phyloP scores from a whole-genome alignment of 2,329 filamentous ascomycete genomes.

The Aspergillus flavus region DNA sequence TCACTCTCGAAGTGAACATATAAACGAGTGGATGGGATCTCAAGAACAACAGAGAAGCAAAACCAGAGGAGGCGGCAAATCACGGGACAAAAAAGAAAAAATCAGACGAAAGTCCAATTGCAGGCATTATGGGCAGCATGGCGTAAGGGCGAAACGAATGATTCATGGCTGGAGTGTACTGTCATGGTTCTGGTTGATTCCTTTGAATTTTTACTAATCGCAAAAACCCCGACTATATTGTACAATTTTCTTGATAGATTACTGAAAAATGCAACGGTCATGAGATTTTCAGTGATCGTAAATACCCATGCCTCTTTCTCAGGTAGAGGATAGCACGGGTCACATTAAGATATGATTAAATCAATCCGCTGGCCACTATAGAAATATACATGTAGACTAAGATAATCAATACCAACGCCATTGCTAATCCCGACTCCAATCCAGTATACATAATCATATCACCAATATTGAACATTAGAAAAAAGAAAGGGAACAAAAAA shows the following conservation, averaged over 20 bases:
- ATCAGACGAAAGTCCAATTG: constrained; percentile 25
- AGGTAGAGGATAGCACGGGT: neutral
- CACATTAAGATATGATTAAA: neutral
- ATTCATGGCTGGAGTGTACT: constrained; percentile 26
- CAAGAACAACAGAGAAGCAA: neutral
- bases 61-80: neutral
- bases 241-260: constrained; percentile 15
- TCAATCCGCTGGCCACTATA: neutral
- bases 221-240: constrained; percentile 12
- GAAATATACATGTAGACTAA: neutral
- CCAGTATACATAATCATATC: neutral
- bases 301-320: neutral
- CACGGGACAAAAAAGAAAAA: constrained; percentile 9
- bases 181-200: constrained; percentile 15
- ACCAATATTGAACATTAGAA: neutral
- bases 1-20: neutral
- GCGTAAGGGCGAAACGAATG: constrained; percentile 38
- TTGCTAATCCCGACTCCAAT: constrained; percentile 10
- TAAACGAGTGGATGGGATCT: neutral
- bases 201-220: constrained; percentile 11
- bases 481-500: neutral
- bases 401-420: constrained; percentile 14
- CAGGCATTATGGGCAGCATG: constrained; percentile 42
- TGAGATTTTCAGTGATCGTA: neutral
- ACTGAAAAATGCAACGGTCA: constrained; percentile 6